Evolutionary conservation across 2,329 filamentous ascomycete genomes (phyloP).

Genomic region (Ophiocordyceps unilateralis): DNA sequence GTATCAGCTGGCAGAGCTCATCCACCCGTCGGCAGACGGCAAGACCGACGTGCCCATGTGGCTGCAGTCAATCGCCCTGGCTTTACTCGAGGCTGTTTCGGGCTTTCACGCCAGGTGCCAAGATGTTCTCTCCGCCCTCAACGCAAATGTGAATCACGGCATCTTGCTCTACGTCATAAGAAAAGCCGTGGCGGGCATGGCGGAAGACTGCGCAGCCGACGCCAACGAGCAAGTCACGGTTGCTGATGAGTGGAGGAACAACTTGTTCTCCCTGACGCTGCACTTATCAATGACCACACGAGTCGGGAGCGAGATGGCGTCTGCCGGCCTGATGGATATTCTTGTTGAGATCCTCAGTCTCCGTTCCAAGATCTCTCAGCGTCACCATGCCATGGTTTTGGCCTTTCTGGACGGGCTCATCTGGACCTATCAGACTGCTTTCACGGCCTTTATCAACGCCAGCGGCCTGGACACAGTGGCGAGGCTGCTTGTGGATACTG

Average conservation of each 20-base stretch:
- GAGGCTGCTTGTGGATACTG: slow-evolving; percentile 68
- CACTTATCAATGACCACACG: slow-evolving; percentile 60
- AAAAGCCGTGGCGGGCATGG: slow-evolving; percentile 75
- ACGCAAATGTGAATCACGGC: slow-evolving; percentile 90
- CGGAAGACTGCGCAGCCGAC: slow-evolving; percentile 33
- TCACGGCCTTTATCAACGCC: slow-evolving; percentile 64
- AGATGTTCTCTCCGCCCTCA: slow-evolving; percentile 81
- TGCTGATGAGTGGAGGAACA: slow-evolving; percentile 76
- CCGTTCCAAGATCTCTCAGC: slow-evolving; percentile 64
- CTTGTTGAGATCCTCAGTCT: slow-evolving; percentile 77
- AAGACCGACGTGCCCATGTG: slow-evolving; percentile 51
- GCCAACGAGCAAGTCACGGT: slow-evolving; percentile 44
- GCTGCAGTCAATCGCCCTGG: slow-evolving; percentile 68
- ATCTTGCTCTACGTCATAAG: slow-evolving; percentile 84
- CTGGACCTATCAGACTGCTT: slow-evolving; percentile 69
- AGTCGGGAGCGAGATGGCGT: slow-evolving; percentile 68
- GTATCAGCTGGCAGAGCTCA: slow-evolving; percentile 81
- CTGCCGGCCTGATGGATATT: slow-evolving; percentile 77
- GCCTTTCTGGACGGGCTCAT: slow-evolving; percentile 80
- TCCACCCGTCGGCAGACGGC: slow-evolving; percentile 63
- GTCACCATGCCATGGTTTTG: slow-evolving; percentile 69
- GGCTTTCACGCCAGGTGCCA: slow-evolving; percentile 58
- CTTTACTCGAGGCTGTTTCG: slow-evolving; percentile 70
- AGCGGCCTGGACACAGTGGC: slow-evolving; percentile 81
- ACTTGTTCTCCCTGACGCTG: slow-evolving; percentile 73